These are phyloP conservation scores for Diaporthe citri DNA, from an alignment of 2,329 filamentous ascomycete species.

Conservation along the genomic window DNA sequence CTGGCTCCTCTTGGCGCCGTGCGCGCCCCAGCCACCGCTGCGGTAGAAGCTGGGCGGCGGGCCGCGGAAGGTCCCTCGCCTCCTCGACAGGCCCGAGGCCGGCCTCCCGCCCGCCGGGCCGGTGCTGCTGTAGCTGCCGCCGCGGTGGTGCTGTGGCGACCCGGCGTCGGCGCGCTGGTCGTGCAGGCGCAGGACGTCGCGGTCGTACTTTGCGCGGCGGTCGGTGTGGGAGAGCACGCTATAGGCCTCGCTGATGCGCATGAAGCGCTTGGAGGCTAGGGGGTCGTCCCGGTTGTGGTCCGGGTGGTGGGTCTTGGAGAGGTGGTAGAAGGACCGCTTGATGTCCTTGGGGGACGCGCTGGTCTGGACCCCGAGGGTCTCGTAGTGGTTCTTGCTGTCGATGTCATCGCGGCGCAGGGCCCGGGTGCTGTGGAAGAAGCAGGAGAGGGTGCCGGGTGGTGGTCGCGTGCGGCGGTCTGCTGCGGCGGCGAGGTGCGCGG, in stretches of 20 bases:
- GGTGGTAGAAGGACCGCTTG: constrained; percentile 81
- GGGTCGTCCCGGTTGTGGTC: constrained; percentile 88
- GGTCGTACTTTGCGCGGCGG: constrained; percentile 86
- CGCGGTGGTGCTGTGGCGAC: constrained; percentile 40
- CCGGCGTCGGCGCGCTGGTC: constrained; percentile 48
- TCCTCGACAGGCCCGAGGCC: constrained; percentile 82
- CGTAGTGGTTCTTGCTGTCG: constrained; percentile 78
- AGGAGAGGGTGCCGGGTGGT: not conserved
- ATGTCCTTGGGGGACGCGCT: constrained; percentile 67
- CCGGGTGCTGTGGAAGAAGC: constrained; percentile 49
- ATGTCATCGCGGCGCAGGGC: constrained; percentile 45
- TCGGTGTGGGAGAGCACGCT: constrained; percentile 77
- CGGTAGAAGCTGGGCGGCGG: constrained; percentile 92
- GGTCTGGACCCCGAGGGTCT: constrained; percentile 78
- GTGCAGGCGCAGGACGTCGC: constrained; percentile 65
- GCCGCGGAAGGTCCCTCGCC: constrained; percentile 82
- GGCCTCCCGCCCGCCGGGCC: constrained; percentile 80
- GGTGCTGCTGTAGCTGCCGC: constrained; percentile 64
- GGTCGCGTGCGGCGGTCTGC: constrained; percentile 32
- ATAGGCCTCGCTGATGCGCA: constrained; percentile 88
- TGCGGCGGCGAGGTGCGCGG: constrained; percentile 39
- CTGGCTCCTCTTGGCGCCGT: constrained; percentile 69
- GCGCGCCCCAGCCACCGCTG: constrained; percentile 81
- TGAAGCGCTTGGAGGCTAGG: constrained; percentile 79
- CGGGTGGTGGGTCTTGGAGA: constrained; percentile 93